These are phyloP conservation scores for Carex parvula DNA, from an alignment of 176 grass and related monocot species.

Conservation along the genomic window DNA sequence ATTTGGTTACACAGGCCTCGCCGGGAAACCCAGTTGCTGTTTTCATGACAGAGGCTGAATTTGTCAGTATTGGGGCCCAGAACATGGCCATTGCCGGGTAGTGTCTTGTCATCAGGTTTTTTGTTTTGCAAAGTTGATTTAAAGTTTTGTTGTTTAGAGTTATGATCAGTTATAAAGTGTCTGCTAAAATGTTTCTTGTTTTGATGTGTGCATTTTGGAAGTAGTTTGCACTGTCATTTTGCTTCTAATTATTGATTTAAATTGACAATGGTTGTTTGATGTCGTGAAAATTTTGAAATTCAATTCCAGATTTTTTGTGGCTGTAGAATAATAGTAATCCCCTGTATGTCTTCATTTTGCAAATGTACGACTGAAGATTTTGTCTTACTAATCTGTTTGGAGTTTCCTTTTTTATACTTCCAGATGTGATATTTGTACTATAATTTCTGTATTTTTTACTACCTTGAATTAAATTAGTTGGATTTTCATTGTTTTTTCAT, in stretches of 20 bases:
- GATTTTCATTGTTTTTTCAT: too few relatives aligned
- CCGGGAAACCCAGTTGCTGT: constrained; percentile 58
- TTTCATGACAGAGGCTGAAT: constrained; percentile 52
- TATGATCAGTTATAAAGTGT: background rate
- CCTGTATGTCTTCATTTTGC: background rate
- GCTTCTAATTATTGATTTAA: constrained; percentile 11
- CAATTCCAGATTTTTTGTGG: background rate
- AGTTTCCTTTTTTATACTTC: background rate
- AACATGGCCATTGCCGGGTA: constrained; percentile 26
- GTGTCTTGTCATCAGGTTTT: background rate
- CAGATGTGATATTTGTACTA: background rate
- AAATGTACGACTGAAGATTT: background rate
- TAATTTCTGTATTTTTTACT: too few relatives aligned
- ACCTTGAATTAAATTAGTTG: background rate
- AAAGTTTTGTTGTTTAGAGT: constrained; percentile 13
- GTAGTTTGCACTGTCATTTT: background rate
- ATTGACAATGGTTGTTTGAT: background rate
- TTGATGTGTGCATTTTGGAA: background rate
- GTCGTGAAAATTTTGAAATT: background rate
- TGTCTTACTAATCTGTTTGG: background rate
- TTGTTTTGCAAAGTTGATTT: background rate
- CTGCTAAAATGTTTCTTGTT: background rate
- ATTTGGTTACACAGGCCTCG: constrained; percentile 52
- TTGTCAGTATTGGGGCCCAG: constrained; percentile 1
- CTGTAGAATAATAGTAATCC: background rate